These are phyloP conservation scores for Theobroma grandiflorum DNA, from an alignment of 441 rosid genomes.

Conservation along the genomic window DNA sequence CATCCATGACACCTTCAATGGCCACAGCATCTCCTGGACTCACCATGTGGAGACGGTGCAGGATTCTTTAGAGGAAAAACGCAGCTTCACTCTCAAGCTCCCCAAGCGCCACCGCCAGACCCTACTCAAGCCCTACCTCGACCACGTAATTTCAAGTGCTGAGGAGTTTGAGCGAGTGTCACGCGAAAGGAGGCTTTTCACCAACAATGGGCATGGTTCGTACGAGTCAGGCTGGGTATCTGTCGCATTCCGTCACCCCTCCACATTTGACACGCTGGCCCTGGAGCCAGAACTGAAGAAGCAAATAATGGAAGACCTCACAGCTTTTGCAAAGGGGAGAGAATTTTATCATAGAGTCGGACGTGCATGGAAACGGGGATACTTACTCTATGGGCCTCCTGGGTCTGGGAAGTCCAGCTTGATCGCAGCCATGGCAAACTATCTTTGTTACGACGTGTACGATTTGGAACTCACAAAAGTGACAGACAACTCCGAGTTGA, in stretches of 20 bases:
- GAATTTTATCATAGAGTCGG: conserved; percentile 53
- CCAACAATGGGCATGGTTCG: conserved; percentile 54
- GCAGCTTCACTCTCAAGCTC: conserved; percentile 54
- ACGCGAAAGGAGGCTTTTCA: conserved; percentile 50
- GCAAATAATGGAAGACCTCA: conserved; percentile 46
- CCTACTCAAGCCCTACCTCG: conserved; percentile 45
- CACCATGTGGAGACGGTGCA: conserved; percentile 57
- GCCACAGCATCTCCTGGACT: conserved; percentile 48
- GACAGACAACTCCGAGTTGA: conserved; percentile 51
- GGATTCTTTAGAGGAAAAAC: conserved; percentile 57
- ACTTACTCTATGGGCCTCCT: conserved; percentile 49
- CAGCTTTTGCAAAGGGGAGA: conserved; percentile 42
- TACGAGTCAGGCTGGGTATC: conserved; percentile 60
- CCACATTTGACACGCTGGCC: conserved; percentile 48
- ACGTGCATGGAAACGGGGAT: conserved; percentile 54
- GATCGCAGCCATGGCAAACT: conserved; percentile 55
- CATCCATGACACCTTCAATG: conserved; percentile 39
- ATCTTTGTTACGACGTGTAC: conserved; percentile 52
- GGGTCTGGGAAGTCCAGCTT: conserved; percentile 54
- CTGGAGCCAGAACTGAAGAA: conserved; percentile 49
- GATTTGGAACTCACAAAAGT: conserved; percentile 56
- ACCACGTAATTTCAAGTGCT: conserved; percentile 43
- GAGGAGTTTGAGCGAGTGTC: conserved; percentile 55
- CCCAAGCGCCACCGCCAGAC: conserved; percentile 44
- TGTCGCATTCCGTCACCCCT: conserved; percentile 56